These are phyloP conservation scores for Nemophila menziesii DNA, from an alignment of 257 asterid species.

Conservation along the genomic window DNA sequence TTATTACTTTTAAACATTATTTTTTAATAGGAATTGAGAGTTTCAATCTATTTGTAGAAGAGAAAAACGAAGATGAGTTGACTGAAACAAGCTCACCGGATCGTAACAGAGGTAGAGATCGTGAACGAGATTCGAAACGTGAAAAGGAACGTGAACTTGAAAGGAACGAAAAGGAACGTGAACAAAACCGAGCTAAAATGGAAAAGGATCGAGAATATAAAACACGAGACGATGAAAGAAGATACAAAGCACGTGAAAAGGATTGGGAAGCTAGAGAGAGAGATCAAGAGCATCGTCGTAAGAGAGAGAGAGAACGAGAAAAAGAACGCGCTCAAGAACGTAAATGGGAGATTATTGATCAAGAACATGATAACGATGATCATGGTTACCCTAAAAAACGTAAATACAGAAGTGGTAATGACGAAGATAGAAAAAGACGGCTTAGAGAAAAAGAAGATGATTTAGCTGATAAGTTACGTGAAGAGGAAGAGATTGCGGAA, in stretches of 20 bases:
- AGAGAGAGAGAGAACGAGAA: constrained; percentile 87
- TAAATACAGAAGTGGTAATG: constrained; percentile 66
- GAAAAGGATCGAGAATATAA: constrained; percentile 91
- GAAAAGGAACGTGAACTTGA: constrained; percentile 91
- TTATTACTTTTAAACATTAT: not conserved
- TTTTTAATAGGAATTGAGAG: not conserved
- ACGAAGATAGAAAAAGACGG: constrained; percentile 80
- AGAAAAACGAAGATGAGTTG: constrained; percentile 57
- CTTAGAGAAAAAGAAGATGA: constrained; percentile 91
- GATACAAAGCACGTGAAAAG: constrained; percentile 80
- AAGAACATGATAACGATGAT: constrained; percentile 81
- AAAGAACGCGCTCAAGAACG: constrained; percentile 78
- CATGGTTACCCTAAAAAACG: constrained; percentile 71
- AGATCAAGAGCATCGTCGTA: constrained; percentile 81
- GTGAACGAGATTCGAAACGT: constrained; percentile 59
- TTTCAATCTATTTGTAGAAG: constrained; percentile 19
- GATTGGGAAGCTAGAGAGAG: constrained; percentile 99
- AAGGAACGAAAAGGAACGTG: constrained; percentile 90
- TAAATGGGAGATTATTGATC: constrained; percentile 66
- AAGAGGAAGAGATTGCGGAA: constrained; percentile 80
- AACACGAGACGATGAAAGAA: constrained; percentile 90
- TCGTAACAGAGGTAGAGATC: constrained; percentile 57
- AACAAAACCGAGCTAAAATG: constrained; percentile 85
- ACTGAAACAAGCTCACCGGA: constrained; percentile 73
- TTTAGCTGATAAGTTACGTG: constrained; percentile 59